Percentiles rank a stretch among this genome's conserved stretches.
Evolutionary conservation across 306 rosid genomes (phyloP).

Genomic region (Casuarina equisetifolia): DNA sequence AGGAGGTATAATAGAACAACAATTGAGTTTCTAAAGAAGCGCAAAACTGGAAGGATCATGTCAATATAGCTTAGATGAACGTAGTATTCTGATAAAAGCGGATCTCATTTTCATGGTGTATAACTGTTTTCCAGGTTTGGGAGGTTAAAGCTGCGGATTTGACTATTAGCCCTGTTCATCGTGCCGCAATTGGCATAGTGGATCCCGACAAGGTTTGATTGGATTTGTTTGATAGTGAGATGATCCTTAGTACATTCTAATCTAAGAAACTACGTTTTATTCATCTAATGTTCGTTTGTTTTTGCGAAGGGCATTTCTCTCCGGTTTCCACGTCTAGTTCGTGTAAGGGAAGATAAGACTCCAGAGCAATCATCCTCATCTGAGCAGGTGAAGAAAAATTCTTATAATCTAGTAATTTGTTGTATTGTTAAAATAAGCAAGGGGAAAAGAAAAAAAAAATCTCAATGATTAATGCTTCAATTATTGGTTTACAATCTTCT

Average conservation of each 20-base stretch:
- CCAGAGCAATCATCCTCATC: conserved; percentile 86
- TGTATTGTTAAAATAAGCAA: conserved; percentile 6
- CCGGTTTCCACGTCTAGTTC: conserved; percentile 81
- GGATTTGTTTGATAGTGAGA: neutral
- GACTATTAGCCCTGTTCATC: conserved; percentile 91
- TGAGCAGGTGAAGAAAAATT: conserved; percentile 56
- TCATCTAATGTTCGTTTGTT: conserved; percentile 21
- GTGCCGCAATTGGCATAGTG: conserved; percentile 83
- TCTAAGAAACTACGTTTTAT: conserved; percentile 13
- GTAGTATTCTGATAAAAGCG: neutral
- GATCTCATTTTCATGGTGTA: neutral
- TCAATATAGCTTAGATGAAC: neutral
- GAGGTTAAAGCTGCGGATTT: conserved; percentile 96
- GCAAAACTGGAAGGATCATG: neutral
- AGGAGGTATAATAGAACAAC: neutral
- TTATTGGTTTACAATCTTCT: neutral
- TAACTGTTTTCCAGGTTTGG: conserved; percentile 67
- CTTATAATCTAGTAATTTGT: conserved; percentile 11
- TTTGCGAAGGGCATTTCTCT: conserved; percentile 78
- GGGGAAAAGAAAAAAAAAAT: conserved; percentile 3
- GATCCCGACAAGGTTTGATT: conserved; percentile 66
- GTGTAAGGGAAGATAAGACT: conserved; percentile 76
- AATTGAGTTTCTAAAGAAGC: neutral
- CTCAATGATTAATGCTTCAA: conserved; percentile 10
- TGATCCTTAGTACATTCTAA: conserved; percentile 17